A percentile compares a stretch with the other conserved stretches of the same genome.
Evolutionary conservation across 805 yeast genomes (phyloP).

Genomic region (Sungouiella blattae): DNA sequence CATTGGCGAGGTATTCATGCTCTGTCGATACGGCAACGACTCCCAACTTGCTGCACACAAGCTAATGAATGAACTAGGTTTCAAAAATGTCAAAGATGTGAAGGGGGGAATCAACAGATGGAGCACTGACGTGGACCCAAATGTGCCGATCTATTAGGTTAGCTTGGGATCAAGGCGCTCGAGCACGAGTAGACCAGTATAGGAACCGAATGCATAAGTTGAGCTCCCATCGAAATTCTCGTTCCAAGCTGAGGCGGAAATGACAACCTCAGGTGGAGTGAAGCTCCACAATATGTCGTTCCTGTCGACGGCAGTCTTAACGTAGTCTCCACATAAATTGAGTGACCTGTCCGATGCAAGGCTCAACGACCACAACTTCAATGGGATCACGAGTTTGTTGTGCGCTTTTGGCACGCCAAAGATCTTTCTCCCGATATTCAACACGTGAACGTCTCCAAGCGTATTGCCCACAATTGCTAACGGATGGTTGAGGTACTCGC

Average conservation of each 20-base stretch:
- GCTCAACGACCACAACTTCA: conserved; percentile 34
- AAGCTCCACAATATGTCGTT: conserved; percentile 25
- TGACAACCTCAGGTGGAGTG: conserved; percentile 48
- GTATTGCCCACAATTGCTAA: conserved; percentile 31
- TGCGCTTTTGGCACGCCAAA: conserved; percentile 32
- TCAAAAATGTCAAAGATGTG: conserved; percentile 57
- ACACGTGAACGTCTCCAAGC: conserved; percentile 33
- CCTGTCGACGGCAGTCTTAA: conserved; percentile 27
- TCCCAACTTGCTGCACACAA: conserved; percentile 71
- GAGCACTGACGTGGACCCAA: conserved; percentile 56
- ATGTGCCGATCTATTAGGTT: conserved; percentile 11
- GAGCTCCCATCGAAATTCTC: conserved; percentile 41
- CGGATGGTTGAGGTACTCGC: conserved; percentile 37
- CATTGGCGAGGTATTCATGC: conserved; percentile 44
- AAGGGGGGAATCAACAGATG: conserved; percentile 76
- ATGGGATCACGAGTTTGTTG: conserved; percentile 37
- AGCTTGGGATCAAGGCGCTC: conserved; percentile 34
- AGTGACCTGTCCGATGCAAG: conserved; percentile 7
- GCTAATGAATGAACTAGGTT: conserved; percentile 49
- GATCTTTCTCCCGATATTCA: conserved; percentile 37
- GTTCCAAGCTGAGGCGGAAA: conserved; percentile 58
- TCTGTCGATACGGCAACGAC: conserved; percentile 90
- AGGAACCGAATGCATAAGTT: conserved; percentile 51
- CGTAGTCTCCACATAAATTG: conserved; percentile 24
- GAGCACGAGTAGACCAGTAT: conserved; percentile 48